Evolutionary conservation across 2,329 filamentous ascomycete species (phyloP).

Genomic region (Botryotinia globosa): DNA sequence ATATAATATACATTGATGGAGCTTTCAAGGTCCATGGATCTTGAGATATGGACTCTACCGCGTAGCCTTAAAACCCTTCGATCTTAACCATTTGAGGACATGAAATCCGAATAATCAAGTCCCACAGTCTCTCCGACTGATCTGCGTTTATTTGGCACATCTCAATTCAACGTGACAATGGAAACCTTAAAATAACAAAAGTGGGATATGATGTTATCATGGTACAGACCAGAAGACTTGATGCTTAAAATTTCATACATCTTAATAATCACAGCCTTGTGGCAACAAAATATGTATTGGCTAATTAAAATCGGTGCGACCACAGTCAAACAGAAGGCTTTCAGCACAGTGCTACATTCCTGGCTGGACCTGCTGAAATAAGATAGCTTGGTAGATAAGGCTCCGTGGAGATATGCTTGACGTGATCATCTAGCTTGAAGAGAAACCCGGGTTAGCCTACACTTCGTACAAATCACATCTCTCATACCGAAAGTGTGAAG

Average conservation of each 20-base stretch:
- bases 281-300: not conserved
- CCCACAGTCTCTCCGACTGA: not conserved
- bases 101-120: not conserved
- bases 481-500: not conserved
- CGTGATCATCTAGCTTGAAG: not conserved
- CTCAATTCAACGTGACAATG: not conserved
- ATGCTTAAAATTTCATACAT: slow-evolving; percentile 1
- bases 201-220: slow-evolving; percentile 4
- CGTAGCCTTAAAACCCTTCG: not conserved
- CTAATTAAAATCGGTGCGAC: not conserved
- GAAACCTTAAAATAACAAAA: slow-evolving; percentile 10
- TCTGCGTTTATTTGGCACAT: slow-evolving; percentile 6
- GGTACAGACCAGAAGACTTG: slow-evolving; percentile 3
- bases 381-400: slow-evolving; percentile 3
- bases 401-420: slow-evolving; percentile 15
- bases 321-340: slow-evolving; percentile 12
- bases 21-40: not conserved
- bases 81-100: not conserved
- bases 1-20: slow-evolving; percentile 1
- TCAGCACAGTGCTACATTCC: not conserved
- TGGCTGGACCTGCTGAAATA: slow-evolving; percentile 6
- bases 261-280: slow-evolving; percentile 6
- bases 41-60: slow-evolving; percentile 7
- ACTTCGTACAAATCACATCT: not conserved
- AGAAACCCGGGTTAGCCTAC: not conserved